phyloP scores from a whole-genome alignment of 2,329 filamentous ascomycete species.

The Myriosclerotinia curreyana region DNA sequence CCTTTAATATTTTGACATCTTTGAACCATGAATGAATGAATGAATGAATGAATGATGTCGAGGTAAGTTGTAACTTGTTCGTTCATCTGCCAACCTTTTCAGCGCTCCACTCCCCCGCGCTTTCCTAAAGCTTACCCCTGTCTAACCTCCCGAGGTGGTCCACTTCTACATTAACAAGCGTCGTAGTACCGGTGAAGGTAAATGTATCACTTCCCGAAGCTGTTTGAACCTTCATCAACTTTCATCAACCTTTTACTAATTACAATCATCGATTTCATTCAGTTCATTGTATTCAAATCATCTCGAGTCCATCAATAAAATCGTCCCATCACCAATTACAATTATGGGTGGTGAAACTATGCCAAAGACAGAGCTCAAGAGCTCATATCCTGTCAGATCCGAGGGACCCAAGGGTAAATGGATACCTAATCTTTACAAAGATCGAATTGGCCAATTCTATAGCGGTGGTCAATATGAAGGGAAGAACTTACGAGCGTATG shows the following conservation, averaged over 20 bases:
- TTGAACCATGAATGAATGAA: no score
- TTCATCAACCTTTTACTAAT: not conserved
- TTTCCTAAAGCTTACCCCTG: constrained; percentile 18
- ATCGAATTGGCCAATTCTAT: constrained; percentile 79
- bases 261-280: not conserved
- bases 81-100: constrained; percentile 6
- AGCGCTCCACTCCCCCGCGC: constrained; percentile 15
- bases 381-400: constrained; percentile 38
- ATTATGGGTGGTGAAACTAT: constrained; percentile 40
- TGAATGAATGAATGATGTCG: constrained; percentile 20
- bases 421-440: constrained; percentile 81
- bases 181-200: constrained; percentile 4
- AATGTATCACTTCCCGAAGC: not conserved
- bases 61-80: constrained; percentile 2
- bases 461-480: constrained; percentile 72
- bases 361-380: constrained; percentile 31
- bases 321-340: constrained; percentile 34
- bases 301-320: constrained; percentile 18
- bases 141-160: no score
- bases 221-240: not conserved
- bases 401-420: constrained; percentile 64
- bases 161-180: constrained; percentile 21
- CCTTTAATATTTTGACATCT: not conserved
- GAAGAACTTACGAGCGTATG: constrained; percentile 70
- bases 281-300: not conserved